A percentile compares a stretch with the other conserved stretches of the same genome.
phyloP scores from a whole-genome alignment of 306 rosid genomes.

The Styphnolobium japonicum region DNA sequence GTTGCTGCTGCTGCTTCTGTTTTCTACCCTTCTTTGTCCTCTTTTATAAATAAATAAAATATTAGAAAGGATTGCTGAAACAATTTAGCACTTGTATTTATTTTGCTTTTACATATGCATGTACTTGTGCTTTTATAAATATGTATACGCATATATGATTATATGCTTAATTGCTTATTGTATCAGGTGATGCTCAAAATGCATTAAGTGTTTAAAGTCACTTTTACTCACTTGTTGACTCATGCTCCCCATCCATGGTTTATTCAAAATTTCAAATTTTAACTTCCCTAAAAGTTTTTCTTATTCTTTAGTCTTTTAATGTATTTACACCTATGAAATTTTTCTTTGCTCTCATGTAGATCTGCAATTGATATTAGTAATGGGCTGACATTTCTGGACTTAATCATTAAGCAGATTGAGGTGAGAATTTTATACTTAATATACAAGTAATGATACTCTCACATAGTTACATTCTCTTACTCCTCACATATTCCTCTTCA shows the following conservation, averaged over 20 bases:
- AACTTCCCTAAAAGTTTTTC: neutral
- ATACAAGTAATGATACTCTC: neutral
- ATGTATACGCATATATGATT: neutral
- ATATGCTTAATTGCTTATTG: neutral
- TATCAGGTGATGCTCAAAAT: neutral
- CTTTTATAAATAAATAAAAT: neutral
- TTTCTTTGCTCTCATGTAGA: slow-evolving; percentile 40
- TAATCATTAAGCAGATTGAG: slow-evolving; percentile 63
- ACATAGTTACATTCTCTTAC: neutral
- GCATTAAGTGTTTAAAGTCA: neutral
- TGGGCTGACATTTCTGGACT: slow-evolving; percentile 55
- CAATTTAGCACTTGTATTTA: neutral
- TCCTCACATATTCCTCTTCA: neutral
- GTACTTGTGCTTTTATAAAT: neutral
- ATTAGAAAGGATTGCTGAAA: neutral
- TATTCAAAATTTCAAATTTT: neutral
- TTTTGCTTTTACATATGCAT: neutral
- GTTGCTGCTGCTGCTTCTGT: neutral
- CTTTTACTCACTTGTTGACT: neutral
- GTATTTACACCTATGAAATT: neutral
- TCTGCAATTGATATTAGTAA: slow-evolving; percentile 44
- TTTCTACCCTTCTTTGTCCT: neutral
- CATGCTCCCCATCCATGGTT: neutral
- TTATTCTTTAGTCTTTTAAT: neutral
- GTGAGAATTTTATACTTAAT: slow-evolving; percentile 28